Percentiles rank a stretch among this genome's conserved stretches.
Conservation (phyloP, 495 filamentous ascomycete genomes). For the Aspergillus panamensis region DNA sequence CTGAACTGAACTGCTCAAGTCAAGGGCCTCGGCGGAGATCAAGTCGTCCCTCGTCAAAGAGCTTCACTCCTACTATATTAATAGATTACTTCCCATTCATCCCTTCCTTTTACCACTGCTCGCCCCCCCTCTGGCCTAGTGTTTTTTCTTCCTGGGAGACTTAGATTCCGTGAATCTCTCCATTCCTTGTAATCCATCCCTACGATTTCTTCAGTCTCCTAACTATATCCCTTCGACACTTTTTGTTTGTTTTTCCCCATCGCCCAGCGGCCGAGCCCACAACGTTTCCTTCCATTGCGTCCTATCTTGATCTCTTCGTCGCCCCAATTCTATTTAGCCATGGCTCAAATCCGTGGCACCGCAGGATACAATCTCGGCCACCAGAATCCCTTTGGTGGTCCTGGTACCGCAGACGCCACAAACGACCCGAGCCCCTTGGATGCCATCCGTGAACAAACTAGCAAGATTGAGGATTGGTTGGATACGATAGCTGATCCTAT, state of each 20-base stretch:
- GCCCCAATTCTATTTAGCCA: constrained; percentile 35
- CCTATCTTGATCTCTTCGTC: not conserved
- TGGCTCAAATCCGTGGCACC: constrained; percentile 96
- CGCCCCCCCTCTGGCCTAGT: not conserved
- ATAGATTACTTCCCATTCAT: not conserved
- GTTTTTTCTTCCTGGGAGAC: not conserved
- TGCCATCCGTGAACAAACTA: constrained; percentile 87
- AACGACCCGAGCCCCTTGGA: constrained; percentile 86
- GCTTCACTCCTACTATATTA: constrained; percentile 11
- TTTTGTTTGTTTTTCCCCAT: constrained; percentile 10
- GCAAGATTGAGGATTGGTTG: constrained; percentile 94
- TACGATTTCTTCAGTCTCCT: not conserved
- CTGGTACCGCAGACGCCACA: constrained; percentile 56
- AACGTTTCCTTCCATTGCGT: constrained; percentile 1
- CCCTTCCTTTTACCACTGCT: constrained; percentile 2
- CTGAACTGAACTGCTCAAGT: constrained; percentile 35
- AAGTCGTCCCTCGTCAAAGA: not conserved
- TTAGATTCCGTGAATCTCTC: not conserved
- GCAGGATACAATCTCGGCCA: constrained; percentile 91
- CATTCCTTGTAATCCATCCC: not conserved
- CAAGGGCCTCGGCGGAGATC: constrained; percentile 20
- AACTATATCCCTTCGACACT: not conserved
- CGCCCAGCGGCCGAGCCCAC: constrained; percentile 3
- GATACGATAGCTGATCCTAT: constrained; percentile 86
- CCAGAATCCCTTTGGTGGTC: constrained; percentile 68